Percentiles rank a stretch among this genome's conserved stretches.
These are phyloP conservation scores for Suillus tomentosus DNA, from an alignment of 768 basidiomycete genomes.

Conservation along the genomic window DNA sequence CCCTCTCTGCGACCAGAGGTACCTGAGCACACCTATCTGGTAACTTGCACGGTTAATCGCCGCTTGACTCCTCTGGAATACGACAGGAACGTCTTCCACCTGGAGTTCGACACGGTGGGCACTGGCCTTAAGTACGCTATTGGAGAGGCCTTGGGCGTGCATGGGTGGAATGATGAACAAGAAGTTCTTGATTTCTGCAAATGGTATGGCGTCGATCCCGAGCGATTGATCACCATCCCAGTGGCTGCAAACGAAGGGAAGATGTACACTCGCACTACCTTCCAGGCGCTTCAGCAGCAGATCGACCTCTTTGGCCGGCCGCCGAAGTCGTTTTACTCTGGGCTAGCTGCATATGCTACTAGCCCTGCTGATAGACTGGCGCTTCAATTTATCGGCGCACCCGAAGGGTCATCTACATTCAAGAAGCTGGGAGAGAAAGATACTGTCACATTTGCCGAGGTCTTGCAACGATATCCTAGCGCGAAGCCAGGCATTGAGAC, in stretches of 20 bases:
- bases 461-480: constrained; percentile 73
- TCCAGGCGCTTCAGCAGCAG: constrained; percentile 95
- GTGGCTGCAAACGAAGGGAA: constrained; percentile 62
- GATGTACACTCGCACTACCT: constrained; percentile 90
- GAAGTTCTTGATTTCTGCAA: constrained; percentile 88
- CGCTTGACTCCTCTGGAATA: constrained; percentile 94
- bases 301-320: constrained; percentile 96
- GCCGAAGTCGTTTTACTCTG: constrained; percentile 93
- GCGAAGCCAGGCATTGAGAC: constrained; percentile 83
- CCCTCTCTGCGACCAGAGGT: constrained; percentile 84
- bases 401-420: constrained; percentile 90
- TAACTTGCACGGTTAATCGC: constrained; percentile 92
- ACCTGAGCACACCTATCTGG: constrained; percentile 87
- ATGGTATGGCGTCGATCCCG: constrained; percentile 89
- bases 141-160: constrained; percentile 95
- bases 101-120: constrained; percentile 90
- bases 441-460: constrained; percentile 90
- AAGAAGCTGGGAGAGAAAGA: constrained; percentile 96
- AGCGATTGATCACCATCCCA: constrained; percentile 80
- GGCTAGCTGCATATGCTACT: constrained; percentile 77
- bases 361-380: constrained; percentile 71
- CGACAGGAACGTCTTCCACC: constrained; percentile 98
- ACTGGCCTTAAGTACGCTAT: constrained; percentile 95
- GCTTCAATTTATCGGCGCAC: constrained; percentile 88
- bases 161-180: constrained; percentile 94